These are phyloP conservation scores for Camelina sativa DNA, from an alignment of 345 rosid species.

Conservation along the genomic window DNA sequence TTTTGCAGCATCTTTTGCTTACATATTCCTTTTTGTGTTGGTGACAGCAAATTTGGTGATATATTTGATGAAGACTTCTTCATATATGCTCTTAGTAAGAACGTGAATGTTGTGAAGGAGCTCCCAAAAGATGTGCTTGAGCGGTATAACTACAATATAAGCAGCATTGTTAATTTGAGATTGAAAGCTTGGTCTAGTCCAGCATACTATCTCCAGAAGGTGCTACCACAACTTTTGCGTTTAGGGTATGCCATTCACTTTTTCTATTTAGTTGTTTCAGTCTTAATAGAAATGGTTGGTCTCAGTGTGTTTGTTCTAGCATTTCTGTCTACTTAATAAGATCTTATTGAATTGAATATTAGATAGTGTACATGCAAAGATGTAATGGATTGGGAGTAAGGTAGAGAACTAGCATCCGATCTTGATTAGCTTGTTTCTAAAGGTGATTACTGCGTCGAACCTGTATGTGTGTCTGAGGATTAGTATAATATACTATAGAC, in stretches of 20 bases:
- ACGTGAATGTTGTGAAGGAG: slow-evolving; percentile 72
- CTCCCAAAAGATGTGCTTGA: slow-evolving; percentile 86
- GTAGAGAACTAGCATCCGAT: slow-evolving; percentile 15
- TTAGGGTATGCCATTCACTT: slow-evolving; percentile 56
- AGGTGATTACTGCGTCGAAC: background rate
- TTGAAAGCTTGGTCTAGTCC: slow-evolving; percentile 94
- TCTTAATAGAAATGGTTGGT: background rate
- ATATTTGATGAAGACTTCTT: slow-evolving; percentile 97
- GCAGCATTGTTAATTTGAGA: slow-evolving; percentile 90
- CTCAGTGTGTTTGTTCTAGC: background rate
- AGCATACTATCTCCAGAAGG: slow-evolving; percentile 84
- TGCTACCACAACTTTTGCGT: slow-evolving; percentile 77
- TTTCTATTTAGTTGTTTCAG: background rate
- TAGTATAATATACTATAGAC: background rate
- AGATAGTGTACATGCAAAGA: background rate
- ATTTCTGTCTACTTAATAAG: slow-evolving; percentile 1
- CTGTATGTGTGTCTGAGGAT: slow-evolving; percentile 26
- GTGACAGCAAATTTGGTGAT: slow-evolving; percentile 83
- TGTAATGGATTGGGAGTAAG: slow-evolving; percentile 11
- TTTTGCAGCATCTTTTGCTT: slow-evolving; percentile 14
- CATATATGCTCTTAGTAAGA: slow-evolving; percentile 70
- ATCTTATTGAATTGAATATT: background rate
- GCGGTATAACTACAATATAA: slow-evolving; percentile 81
- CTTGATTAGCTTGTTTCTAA: slow-evolving; percentile 18
- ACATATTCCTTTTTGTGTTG: slow-evolving; percentile 19